Base-by-base conservation (phyloP, 305 asterid genomes). In the Fraxinus nigra region DNA sequence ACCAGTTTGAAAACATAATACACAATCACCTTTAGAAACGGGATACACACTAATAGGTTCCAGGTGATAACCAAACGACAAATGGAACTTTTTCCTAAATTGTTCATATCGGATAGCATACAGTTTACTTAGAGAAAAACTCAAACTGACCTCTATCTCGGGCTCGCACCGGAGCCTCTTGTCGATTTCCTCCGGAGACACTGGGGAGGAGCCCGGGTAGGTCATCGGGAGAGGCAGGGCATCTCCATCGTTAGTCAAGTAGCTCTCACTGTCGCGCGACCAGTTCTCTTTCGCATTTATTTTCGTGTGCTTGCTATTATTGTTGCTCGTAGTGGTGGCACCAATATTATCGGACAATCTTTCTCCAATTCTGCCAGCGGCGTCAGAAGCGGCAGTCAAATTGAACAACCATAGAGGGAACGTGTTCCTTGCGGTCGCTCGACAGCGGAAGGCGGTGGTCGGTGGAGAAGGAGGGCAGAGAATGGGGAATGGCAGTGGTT, bases 221-320 rank as follows among this genome's bases (percentile, higher is more conserved):
- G 98, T 92, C 98, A 92, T 92, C 4, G 98, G 98, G 43, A 93
- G 94, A 78, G 98, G 97, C 70, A 93, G 90, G 75, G 89, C 93
- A 32, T 93, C 98, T 16, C 24, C 81, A 74, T 87, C 89, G 38
- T 89, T 93, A 20, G 85, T 78, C 82, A 93, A 85, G 77, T 93
- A 93, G 84, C 98, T 93, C 86, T 93, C 98, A 3, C 97, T 85
- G 72, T 90, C 85, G 20, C 98, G 87, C 35, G 98, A 92, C 98
- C 98, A 93, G 43, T 81, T 91, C 86, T 91, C 95, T 67, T 87
- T 93, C 3, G 97, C 94, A 81, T 89, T 89, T 34, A 86, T 88
- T 83, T 90, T 89, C 10, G 90, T 77, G 59, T 79, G 78, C 82
- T 87, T 90, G 24, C 72, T 72, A 24, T 73, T 73, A n/a, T 16